Evolutionary conservation across 495 filamentous ascomycete species (phyloP).

Genomic region (Coniosporium apollinis): DNA sequence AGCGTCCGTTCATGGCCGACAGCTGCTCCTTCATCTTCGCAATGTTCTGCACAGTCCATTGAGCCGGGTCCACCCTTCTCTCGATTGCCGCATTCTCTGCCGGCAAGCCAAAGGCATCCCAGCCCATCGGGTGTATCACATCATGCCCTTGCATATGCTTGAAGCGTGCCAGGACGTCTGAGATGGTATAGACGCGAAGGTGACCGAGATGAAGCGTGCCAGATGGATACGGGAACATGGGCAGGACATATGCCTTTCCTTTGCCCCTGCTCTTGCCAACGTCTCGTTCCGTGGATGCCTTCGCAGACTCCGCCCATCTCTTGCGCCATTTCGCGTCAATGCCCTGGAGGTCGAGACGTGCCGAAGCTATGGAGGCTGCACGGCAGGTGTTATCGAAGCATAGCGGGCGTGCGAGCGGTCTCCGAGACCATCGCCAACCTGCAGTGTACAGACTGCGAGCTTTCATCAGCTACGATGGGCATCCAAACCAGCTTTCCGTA

Average conservation of each 20-base stretch:
- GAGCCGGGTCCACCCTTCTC: conserved; percentile 55
- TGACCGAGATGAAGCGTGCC: conserved; percentile 83
- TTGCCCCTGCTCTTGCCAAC: no score
- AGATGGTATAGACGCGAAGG: conserved; percentile 77
- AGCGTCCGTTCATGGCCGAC: conserved; percentile 53
- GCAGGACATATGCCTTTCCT: conserved; percentile 57
- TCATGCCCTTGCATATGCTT: conserved; percentile 57
- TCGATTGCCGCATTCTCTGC: conserved; percentile 93
- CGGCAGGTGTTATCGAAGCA: neutral
- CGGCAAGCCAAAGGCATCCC: conserved; percentile 84
- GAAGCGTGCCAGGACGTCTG: conserved; percentile 67
- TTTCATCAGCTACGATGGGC: conserved; percentile 8
- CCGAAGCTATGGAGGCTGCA: conserved; percentile 3
- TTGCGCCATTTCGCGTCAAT: conserved; percentile 64
- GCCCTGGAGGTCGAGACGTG: conserved; percentile 40
- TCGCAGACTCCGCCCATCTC: conserved; percentile 28
- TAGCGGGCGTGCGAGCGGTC: conserved; percentile 1
- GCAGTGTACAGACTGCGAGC: conserved; percentile 3
- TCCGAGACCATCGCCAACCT: conserved; percentile 8
- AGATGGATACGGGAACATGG: conserved; percentile 91
- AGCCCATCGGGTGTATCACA: conserved; percentile 78
- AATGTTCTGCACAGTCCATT: conserved; percentile 71
- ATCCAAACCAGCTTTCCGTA: no score
- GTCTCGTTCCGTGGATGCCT: neutral
- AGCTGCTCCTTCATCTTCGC: conserved; percentile 70